Evolutionary conservation across 352 stramenopile genomes (phyloP).

Genomic region (Globisporangium splendens): DNA sequence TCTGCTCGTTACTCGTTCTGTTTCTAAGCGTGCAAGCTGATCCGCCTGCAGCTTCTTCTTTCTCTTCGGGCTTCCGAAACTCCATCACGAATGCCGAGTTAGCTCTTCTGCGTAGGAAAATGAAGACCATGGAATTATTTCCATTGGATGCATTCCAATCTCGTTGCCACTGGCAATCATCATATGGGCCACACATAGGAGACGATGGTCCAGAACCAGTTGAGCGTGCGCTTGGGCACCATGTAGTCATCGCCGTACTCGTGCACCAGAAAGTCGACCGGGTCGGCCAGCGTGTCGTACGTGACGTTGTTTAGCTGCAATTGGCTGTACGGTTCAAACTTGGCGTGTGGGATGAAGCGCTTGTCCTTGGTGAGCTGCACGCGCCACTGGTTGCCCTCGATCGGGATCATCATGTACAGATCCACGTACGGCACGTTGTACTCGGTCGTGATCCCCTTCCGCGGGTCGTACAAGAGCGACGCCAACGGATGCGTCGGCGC

Average conservation of each 20-base stretch:
- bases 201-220: background rate
- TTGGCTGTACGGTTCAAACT: conserved; percentile 18
- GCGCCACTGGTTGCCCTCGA: conserved; percentile 12
- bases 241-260: conserved; percentile 18
- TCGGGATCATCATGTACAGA: conserved; percentile 25
- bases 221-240: conserved; percentile 1
- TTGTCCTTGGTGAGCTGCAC: conserved; percentile 17
- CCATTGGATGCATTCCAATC: too few relatives aligned
- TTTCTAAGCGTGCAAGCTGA: too few relatives aligned
- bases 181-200: background rate
- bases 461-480: conserved; percentile 19
- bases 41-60: too few relatives aligned
- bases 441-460: background rate
- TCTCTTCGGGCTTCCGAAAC: too few relatives aligned
- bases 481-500: conserved; percentile 30
- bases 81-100: too few relatives aligned
- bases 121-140: too few relatives aligned
- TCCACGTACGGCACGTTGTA: conserved; percentile 31
- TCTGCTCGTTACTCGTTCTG: too few relatives aligned
- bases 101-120: too few relatives aligned
- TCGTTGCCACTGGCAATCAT: too few relatives aligned
- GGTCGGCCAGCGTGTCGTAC: conserved; percentile 27
- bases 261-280: conserved; percentile 14
- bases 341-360: conserved; percentile 11
- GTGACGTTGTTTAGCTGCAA: conserved; percentile 15